Evolutionary conservation across 2,329 filamentous ascomycete species (phyloP).

Genomic region (Incumbomyces delicatus): DNA sequence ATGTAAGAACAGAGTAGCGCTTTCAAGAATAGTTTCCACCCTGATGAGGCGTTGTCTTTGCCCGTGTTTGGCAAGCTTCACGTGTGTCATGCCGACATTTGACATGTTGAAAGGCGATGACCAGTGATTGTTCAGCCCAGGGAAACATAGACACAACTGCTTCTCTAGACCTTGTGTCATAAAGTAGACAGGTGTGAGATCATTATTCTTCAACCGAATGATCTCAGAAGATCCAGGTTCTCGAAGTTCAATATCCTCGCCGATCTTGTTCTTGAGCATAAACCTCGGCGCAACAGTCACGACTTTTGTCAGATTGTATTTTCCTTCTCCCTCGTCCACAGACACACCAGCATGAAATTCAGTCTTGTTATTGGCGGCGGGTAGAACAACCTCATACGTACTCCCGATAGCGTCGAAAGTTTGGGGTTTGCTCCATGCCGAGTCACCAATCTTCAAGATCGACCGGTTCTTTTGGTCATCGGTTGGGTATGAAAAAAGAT

Average conservation of each 20-base stretch:
- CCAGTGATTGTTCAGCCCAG: conserved; percentile 93
- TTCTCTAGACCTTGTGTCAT: conserved; percentile 74
- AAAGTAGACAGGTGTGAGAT: conserved; percentile 79
- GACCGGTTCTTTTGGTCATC: conserved; percentile 89
- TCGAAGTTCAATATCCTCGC: conserved; percentile 77
- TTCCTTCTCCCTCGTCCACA: conserved; percentile 82
- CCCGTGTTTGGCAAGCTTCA: conserved; percentile 85
- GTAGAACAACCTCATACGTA: conserved; percentile 75
- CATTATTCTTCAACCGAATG: conserved; percentile 65
- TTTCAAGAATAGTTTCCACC: conserved; percentile 82
- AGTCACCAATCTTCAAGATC: conserved; percentile 76
- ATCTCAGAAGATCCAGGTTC: conserved; percentile 87
- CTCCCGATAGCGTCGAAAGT: conserved; percentile 97
- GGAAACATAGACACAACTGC: conserved; percentile 85
- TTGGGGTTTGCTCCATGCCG: conserved; percentile 92
- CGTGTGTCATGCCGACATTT: conserved; percentile 80
- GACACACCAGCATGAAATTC: conserved; percentile 90
- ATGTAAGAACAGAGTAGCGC: conserved; percentile 86
- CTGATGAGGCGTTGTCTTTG: conserved; percentile 82
- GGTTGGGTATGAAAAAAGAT: conserved; percentile 90
- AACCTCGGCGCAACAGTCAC: conserved; percentile 89
- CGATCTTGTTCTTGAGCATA: conserved; percentile 84
- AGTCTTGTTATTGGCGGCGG: conserved; percentile 57
- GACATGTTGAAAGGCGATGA: conserved; percentile 96
- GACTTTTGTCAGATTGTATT: conserved; percentile 95